These are phyloP conservation scores for Heritiera littoralis DNA, from an alignment of 345 rosid species.

Conservation along the genomic window DNA sequence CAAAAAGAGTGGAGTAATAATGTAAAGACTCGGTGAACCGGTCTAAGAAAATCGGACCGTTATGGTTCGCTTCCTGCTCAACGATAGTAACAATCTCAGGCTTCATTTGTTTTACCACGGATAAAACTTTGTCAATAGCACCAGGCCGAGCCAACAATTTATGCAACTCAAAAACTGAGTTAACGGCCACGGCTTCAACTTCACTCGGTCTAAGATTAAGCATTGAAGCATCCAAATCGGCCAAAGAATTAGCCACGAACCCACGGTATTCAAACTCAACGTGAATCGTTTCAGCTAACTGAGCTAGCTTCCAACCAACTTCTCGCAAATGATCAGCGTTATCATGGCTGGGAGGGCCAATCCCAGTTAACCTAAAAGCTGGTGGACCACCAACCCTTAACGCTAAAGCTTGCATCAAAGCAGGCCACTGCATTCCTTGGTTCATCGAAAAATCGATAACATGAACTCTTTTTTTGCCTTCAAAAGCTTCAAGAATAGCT, in stretches of 20 bases:
- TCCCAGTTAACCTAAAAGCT: conserved; percentile 68
- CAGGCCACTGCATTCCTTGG: conserved; percentile 89
- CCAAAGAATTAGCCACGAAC: conserved; percentile 68
- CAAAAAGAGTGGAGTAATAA: conserved; percentile 79
- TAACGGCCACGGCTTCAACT: conserved; percentile 69
- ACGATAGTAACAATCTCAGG: conserved; percentile 78
- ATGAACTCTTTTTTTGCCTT: conserved; percentile 59
- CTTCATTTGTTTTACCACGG: conserved; percentile 57
- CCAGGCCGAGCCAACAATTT: conserved; percentile 63
- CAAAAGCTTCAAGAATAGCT: conserved; percentile 79
- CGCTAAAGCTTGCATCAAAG: conserved; percentile 83
- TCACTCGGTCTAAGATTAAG: conserved; percentile 60
- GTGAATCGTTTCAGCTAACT: conserved; percentile 62
- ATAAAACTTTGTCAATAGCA: conserved; percentile 59
- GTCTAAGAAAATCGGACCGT: conserved; percentile 71
- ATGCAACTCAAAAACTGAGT: conserved; percentile 84
- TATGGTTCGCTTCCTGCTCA: conserved; percentile 86
- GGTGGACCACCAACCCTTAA: conserved; percentile 77
- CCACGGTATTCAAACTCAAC: conserved; percentile 81
- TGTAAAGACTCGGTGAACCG: conserved; percentile 85
- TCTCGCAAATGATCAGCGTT: conserved; percentile 63
- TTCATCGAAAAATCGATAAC: conserved; percentile 73
- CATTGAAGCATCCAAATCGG: conserved; percentile 78
- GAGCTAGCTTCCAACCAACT: conserved; percentile 78
- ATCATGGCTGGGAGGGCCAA: conserved; percentile 73